A percentile compares a stretch with the other conserved stretches of the same genome.
phyloP scores from a whole-genome alignment of 305 asterid genomes.

The Solanum chacoense region DNA sequence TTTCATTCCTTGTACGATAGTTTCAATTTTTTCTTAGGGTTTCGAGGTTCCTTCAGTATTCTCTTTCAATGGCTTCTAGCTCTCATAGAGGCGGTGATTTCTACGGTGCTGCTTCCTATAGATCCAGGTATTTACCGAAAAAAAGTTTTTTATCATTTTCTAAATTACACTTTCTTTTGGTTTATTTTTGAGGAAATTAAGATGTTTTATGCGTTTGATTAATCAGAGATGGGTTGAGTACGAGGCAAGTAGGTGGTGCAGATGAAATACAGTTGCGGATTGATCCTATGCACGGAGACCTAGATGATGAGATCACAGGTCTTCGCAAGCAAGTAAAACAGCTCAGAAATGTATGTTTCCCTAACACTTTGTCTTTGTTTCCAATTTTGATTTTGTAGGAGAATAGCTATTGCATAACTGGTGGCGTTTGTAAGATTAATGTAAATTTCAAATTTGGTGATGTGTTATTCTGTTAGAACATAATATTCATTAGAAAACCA shows the following conservation, averaged over 20 bases:
- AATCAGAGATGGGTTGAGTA: constrained; percentile 60
- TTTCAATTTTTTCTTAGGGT: neutral
- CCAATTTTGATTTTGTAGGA: neutral
- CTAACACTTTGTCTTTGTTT: neutral
- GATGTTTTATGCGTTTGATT: neutral
- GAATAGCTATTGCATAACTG: neutral
- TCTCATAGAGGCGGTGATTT: constrained; percentile 24
- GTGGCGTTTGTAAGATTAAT: neutral
- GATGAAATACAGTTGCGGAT: constrained; percentile 75
- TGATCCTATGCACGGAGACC: constrained; percentile 56
- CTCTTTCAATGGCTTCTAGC: constrained; percentile 23
- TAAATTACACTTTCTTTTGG: neutral
- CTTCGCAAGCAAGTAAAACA: constrained; percentile 80
- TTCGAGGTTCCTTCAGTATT: neutral
- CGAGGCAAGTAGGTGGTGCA: constrained; percentile 49
- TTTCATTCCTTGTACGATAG: neutral
- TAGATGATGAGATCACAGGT: constrained; percentile 59
- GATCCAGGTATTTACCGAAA: constrained; percentile 20
- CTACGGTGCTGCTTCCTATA: constrained; percentile 18
- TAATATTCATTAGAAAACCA: neutral
- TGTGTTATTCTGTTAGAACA: neutral
- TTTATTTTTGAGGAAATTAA: neutral
- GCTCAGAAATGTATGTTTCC: constrained; percentile 39
- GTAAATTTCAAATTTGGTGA: neutral
- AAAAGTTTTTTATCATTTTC: neutral